Percentiles rank a stretch among this genome's conserved stretches.
phyloP scores from a whole-genome alignment of 2,329 filamentous ascomycete genomes.

The Trichoderma guizhouense region DNA sequence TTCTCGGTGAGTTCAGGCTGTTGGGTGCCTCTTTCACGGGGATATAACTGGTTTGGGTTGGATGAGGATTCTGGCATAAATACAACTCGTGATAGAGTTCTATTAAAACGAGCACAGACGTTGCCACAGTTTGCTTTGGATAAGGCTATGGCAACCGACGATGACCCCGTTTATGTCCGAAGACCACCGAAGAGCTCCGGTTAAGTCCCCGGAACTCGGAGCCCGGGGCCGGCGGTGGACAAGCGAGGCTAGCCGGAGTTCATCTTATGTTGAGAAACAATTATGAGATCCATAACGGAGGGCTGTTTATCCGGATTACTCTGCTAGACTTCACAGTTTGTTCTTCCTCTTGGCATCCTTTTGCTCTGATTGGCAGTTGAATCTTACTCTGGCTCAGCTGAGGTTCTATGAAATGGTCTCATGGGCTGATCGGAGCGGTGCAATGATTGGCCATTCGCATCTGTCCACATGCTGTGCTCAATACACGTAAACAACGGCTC shows the following conservation, averaged over 20 bases:
- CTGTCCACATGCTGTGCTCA: not conserved
- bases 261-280: not conserved
- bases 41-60: not conserved
- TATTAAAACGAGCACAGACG: not conserved
- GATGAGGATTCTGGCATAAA: not conserved
- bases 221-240: not conserved
- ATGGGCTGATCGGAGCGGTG: not conserved
- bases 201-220: not conserved
- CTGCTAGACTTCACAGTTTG: not conserved
- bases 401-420: not conserved
- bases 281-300: not conserved
- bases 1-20: not conserved
- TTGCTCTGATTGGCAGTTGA: not conserved
- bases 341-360: not conserved
- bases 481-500: not conserved
- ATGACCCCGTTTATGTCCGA: not conserved
- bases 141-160: not conserved
- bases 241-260: not conserved
- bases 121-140: not conserved
- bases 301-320: not conserved
- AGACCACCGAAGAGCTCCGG: not conserved
- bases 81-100: not conserved
- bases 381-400: not conserved
- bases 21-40: not conserved
- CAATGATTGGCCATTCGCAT: not conserved